Evolutionary conservation across 1,284 basidiomycete species (phyloP).

Genomic region (Fomitopsis betulina): DNA sequence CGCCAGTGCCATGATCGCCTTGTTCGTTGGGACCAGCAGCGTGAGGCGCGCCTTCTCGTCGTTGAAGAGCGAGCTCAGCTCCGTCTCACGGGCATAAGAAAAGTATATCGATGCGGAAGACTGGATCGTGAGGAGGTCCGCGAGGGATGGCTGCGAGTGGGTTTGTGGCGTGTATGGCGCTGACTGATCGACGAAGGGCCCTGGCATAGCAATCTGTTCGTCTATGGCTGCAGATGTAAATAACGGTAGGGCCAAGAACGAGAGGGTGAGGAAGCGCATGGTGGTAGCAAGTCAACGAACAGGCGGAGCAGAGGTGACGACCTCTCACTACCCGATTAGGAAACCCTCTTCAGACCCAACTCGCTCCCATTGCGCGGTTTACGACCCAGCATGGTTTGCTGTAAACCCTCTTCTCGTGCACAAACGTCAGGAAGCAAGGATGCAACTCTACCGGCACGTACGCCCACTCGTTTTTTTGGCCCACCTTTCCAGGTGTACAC

Average conservation of each 20-base stretch:
- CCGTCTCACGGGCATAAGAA: slow-evolving; percentile 69
- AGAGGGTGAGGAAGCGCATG: slow-evolving; percentile 18
- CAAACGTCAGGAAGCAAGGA: too few species aligned
- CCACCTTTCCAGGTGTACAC: background rate
- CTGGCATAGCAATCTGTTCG: slow-evolving; percentile 29
- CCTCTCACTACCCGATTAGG: slow-evolving; percentile 21
- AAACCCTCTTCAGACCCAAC: background rate
- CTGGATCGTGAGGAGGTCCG: slow-evolving; percentile 73
- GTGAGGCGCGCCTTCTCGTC: slow-evolving; percentile 40
- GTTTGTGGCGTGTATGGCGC: slow-evolving; percentile 21
- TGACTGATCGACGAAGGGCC: slow-evolving; percentile 10
- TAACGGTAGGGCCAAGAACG: slow-evolving; percentile 28
- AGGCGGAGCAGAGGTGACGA: background rate
- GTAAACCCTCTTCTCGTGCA: too few species aligned
- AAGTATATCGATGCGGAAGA: slow-evolving; percentile 72
- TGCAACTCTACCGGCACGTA: too few species aligned
- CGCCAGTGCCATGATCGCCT: slow-evolving; percentile 71
- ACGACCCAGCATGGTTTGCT: too few species aligned
- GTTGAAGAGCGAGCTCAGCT: slow-evolving; percentile 48
- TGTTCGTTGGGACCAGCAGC: slow-evolving; percentile 72
- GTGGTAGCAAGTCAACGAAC: background rate
- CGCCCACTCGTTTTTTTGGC: too few species aligned
- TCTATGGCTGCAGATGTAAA: slow-evolving; percentile 25
- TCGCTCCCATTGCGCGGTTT: too few species aligned
- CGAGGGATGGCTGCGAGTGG: slow-evolving; percentile 41